Conservation (phyloP, 2,329 filamentous ascomycete species). For the Nemania sp. region DNA sequence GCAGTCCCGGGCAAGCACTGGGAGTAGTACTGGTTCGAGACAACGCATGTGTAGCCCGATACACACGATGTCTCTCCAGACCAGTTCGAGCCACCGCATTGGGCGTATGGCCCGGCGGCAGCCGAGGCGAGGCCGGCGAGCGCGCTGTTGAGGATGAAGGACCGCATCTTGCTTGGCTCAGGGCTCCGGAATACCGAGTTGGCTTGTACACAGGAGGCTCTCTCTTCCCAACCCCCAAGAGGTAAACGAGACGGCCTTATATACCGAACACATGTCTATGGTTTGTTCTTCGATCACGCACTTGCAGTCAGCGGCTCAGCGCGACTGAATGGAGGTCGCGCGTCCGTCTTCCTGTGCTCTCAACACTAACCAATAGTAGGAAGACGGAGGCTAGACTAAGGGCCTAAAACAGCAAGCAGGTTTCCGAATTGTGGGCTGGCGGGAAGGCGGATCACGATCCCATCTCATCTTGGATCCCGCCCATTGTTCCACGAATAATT, state of each 20-base stretch:
- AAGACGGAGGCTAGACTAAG: slow-evolving; percentile 16
- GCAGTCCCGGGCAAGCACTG: slow-evolving; percentile 21
- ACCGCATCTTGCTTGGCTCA: slow-evolving; percentile 25
- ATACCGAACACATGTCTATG: neutral
- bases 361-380: slow-evolving; percentile 24
- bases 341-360: slow-evolving; percentile 19
- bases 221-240: neutral
- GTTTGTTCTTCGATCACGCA: neutral
- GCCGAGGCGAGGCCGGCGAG: slow-evolving; percentile 20
- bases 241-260: slow-evolving; percentile 9
- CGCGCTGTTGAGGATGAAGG: slow-evolving; percentile 16
- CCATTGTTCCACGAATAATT: slow-evolving; percentile 21
- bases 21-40: slow-evolving; percentile 13
- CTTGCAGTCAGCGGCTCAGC: neutral
- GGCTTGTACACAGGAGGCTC: neutral
- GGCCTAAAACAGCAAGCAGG: slow-evolving; percentile 22
- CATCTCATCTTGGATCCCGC: neutral
- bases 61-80: slow-evolving; percentile 12
- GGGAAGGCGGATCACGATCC: slow-evolving; percentile 11
- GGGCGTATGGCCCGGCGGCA: slow-evolving; percentile 17
- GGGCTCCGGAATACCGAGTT: slow-evolving; percentile 1
- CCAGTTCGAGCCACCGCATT: slow-evolving; percentile 17
- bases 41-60: slow-evolving; percentile 15
- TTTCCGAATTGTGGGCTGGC: neutral
- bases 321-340: slow-evolving; percentile 21